Percentiles rank a stretch among this genome's conserved stretches.
These are phyloP conservation scores for Trichoderma lentiforme DNA, from an alignment of 2,329 filamentous ascomycete genomes.

Conservation along the genomic window DNA sequence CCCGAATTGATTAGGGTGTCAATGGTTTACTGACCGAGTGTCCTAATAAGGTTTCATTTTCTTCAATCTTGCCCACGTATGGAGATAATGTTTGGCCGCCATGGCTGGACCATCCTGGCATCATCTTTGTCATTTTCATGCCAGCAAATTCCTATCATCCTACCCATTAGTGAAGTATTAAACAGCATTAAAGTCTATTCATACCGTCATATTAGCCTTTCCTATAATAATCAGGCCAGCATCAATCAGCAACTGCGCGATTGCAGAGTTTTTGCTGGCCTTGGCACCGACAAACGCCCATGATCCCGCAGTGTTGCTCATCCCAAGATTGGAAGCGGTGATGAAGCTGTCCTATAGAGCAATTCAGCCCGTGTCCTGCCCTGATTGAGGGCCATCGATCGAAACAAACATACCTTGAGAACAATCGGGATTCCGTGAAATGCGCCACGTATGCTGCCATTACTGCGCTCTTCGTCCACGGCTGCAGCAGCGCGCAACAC, in stretches of 20 bases:
- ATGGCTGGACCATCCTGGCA: conserved; percentile 16
- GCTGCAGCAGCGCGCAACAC: conserved; percentile 16
- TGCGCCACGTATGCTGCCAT: conserved; percentile 21
- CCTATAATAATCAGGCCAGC: conserved; percentile 25
- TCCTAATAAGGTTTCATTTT: conserved; percentile 15
- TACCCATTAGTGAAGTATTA: neutral
- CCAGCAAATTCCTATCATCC: conserved; percentile 20
- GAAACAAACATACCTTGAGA: conserved; percentile 23
- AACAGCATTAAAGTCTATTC: neutral
- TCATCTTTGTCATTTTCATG: conserved; percentile 23
- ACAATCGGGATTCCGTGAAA: conserved; percentile 27
- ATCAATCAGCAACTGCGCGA: conserved; percentile 19
- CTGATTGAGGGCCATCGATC: no score
- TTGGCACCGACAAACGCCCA: conserved; percentile 19
- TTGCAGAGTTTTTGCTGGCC: conserved; percentile 17
- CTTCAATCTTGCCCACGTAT: conserved; percentile 24
- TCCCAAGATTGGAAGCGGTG: conserved; percentile 21
- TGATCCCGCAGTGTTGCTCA: conserved; percentile 24
- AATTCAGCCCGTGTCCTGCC: neutral
- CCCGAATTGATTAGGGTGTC: neutral
- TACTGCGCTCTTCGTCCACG: conserved; percentile 24
- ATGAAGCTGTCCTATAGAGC: conserved; percentile 20
- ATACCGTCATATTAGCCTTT: conserved; percentile 24
- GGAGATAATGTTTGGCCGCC: conserved; percentile 30
- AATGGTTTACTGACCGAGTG: conserved; percentile 21